phyloP scores from a whole-genome alignment of 441 rosid genomes.

The Adansonia gregorii region DNA sequence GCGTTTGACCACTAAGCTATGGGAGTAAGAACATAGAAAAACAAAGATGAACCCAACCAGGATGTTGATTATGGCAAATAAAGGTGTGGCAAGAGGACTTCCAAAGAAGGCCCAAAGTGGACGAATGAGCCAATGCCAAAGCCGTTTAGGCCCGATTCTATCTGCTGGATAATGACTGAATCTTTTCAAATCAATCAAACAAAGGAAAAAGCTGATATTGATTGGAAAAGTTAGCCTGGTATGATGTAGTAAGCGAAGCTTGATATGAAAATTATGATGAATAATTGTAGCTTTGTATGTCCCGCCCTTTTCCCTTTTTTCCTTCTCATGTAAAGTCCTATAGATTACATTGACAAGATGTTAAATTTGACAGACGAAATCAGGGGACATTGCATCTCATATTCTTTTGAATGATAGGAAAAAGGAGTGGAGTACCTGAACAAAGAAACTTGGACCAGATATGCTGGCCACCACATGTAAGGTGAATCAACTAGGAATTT shows the following conservation, averaged over 20 bases:
- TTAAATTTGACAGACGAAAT: background rate
- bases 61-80: constrained; percentile 61
- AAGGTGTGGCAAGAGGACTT: constrained; percentile 69
- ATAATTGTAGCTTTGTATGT: constrained; percentile 66
- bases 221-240: constrained; percentile 72
- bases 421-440: constrained; percentile 46
- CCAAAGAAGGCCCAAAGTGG: constrained; percentile 68
- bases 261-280: constrained; percentile 52
- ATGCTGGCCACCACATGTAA: constrained; percentile 91
- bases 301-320: constrained; percentile 58
- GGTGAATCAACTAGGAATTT: constrained; percentile 79
- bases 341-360: constrained; percentile 10
- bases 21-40: constrained; percentile 60
- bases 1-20: constrained; percentile 62
- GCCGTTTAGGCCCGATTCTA: constrained; percentile 69
- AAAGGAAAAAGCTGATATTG: constrained; percentile 65
- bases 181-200: constrained; percentile 78
- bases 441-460: constrained; percentile 76
- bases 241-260: constrained; percentile 78
- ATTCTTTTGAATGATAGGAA: background rate
- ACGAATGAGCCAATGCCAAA: constrained; percentile 77
- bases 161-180: constrained; percentile 59
- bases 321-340: constrained; percentile 78
- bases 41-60: constrained; percentile 52
- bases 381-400: background rate